Percentiles rank a stretch among this genome's conserved stretches.
Conservation (phyloP, 805 yeast species). For the Metschnikowia drakensbergensis region DNA sequence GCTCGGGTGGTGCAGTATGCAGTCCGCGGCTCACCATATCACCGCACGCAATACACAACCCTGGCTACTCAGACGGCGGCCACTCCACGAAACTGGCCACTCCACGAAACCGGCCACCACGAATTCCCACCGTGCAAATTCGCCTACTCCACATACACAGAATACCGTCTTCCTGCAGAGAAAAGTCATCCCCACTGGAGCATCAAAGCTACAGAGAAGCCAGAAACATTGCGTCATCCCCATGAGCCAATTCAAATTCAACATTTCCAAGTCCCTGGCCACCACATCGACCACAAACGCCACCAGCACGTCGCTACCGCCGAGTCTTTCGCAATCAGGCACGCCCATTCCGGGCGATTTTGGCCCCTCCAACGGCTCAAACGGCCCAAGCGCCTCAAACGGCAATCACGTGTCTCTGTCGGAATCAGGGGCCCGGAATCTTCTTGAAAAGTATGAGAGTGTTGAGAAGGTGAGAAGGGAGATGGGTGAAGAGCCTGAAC, state of each 20-base stretch:
- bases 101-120: no score
- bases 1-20: not conserved
- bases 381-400: not conserved
- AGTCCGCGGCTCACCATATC: not conserved
- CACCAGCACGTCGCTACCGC: constrained; percentile 22
- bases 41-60: constrained; percentile 1
- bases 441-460: not conserved
- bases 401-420: not conserved
- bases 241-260: constrained; percentile 20
- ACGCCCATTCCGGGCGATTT: no score
- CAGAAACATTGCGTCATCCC: not conserved
- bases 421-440: not conserved
- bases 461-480: not conserved
- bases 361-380: not conserved
- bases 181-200: no score
- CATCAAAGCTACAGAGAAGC: not conserved
- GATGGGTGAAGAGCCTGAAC: not conserved
- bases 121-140: no score
- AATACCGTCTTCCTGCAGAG: no score
- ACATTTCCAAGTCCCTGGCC: constrained; percentile 36
- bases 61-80: no score
- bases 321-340: not conserved
- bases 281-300: constrained; percentile 41
- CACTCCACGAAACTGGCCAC: no score
- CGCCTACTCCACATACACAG: no score